Evolutionary conservation across 345 rosid species (phyloP).

Genomic region (Citrus trifoliata): DNA sequence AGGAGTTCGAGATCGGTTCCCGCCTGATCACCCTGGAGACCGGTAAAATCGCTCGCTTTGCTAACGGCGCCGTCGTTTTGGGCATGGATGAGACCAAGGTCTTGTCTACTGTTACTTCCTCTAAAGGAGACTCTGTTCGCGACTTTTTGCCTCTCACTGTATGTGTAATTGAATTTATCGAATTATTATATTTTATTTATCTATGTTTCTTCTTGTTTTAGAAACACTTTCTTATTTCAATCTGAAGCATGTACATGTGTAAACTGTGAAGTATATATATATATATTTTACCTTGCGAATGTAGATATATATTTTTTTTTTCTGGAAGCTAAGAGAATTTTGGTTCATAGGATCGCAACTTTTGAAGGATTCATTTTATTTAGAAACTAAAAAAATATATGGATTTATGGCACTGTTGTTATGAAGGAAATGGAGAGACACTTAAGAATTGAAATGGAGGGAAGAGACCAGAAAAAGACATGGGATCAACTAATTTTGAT

Average conservation of each 20-base stretch:
- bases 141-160: constrained; percentile 92
- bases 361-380: not conserved
- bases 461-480: not conserved
- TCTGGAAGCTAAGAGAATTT: not conserved
- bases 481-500: not conserved
- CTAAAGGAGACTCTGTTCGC: constrained; percentile 57
- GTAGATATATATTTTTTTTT: not conserved
- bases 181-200: not conserved
- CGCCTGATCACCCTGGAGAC: constrained; percentile 73
- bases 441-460: too few relatives aligned
- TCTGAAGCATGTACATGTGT: too few relatives aligned
- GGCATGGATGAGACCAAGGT: constrained; percentile 78
- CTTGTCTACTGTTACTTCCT: constrained; percentile 69
- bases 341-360: not conserved
- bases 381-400: not conserved
- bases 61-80: constrained; percentile 81
- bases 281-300: too few relatives aligned
- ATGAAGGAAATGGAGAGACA: not conserved
- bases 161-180: constrained; percentile 14
- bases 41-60: constrained; percentile 83
- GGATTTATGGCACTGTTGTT: not conserved
- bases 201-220: not conserved
- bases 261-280: too few relatives aligned
- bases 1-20: constrained; percentile 87
- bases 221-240: too few relatives aligned